phyloP scores from a whole-genome alignment of 176 grass and related monocot genomes.

The Cenchrus americanus region DNA sequence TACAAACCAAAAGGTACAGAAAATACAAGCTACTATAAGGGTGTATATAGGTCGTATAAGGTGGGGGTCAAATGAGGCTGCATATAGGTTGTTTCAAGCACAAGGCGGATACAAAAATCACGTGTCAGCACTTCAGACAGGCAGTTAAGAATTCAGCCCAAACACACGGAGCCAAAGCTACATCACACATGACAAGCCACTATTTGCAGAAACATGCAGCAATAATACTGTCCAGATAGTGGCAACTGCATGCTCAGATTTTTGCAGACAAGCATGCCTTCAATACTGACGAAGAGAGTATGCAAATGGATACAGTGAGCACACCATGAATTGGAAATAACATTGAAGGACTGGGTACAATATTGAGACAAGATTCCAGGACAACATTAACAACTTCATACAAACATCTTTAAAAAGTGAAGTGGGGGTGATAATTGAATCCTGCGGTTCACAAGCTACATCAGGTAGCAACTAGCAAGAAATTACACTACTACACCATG shows the following conservation, averaged over 20 bases:
- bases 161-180: not conserved
- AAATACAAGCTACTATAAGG: not conserved
- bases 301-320: not conserved
- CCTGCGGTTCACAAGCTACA: not conserved
- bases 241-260: not conserved
- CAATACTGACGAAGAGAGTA: not conserved
- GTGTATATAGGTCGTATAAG: not conserved
- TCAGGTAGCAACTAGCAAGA: not conserved
- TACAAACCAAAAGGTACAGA: too few relatives aligned
- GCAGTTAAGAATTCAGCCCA: not conserved
- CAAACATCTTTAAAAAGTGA: not conserved
- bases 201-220: not conserved
- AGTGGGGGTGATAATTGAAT: not conserved
- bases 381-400: not conserved
- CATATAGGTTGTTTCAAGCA: not conserved
- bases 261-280: not conserved
- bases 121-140: not conserved
- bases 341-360: not conserved
- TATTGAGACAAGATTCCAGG: not conserved
- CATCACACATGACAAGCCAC: not conserved
- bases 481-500: not conserved
- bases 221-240: not conserved
- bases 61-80: not conserved
- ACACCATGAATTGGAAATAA: not conserved
- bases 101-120: not conserved